Base-by-base conservation (phyloP, 768 basidiomycete genomes). In the Leccinum arenicola region DNA sequence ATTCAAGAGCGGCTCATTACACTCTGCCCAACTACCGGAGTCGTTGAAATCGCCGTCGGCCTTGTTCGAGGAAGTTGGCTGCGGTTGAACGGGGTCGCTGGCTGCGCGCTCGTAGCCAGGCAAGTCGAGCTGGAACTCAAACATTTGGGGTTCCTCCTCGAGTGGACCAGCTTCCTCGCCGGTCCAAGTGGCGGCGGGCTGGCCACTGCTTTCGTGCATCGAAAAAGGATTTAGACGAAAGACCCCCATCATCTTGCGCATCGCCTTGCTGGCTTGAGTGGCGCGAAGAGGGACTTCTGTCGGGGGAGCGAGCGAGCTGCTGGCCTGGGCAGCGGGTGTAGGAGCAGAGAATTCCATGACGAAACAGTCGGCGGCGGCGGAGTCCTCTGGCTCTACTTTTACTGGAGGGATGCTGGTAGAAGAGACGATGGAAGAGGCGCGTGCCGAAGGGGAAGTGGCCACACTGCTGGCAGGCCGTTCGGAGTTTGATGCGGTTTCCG, bases 161-260 rank as follows among this genome's bases (percentile, higher is more conserved):
- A 89, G 75, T 0, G 88, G 83, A 1, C 81, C 80, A 5, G 85
- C 80, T 55, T 83, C 81, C 55, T 80, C 78, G 56, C 78, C 76
- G 10, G 72, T 75, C 79, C 80, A 82, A 8, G 78, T 73, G 6
- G 76, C 71, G 3, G 73, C 60, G 4, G 77, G 76, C 50, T 78
- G 77, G 40, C 78, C 75, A 3, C 70, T 67, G 31, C 77, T 79
- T 58, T 77, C 82, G 62, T 88, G 84, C 75, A 85, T 83, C 23
- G 88, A 81, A 64, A 91, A 91, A 0, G 88, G 88, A 70, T 91
- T 87, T 64, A 91, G 79, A 8, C 89, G 81, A 70, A 91, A 89
- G 21, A 85, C 83, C 47, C 83, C 82, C 89, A 92, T 92, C 84
- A 90, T 84, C 51, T 76, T 75, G 55, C 85, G 82, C 89, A 90